Percentiles rank a stretch among this genome's conserved stretches.
phyloP scores from a whole-genome alignment of 2,329 filamentous ascomycete genomes.

The Alternaria angustiovoidea region DNA sequence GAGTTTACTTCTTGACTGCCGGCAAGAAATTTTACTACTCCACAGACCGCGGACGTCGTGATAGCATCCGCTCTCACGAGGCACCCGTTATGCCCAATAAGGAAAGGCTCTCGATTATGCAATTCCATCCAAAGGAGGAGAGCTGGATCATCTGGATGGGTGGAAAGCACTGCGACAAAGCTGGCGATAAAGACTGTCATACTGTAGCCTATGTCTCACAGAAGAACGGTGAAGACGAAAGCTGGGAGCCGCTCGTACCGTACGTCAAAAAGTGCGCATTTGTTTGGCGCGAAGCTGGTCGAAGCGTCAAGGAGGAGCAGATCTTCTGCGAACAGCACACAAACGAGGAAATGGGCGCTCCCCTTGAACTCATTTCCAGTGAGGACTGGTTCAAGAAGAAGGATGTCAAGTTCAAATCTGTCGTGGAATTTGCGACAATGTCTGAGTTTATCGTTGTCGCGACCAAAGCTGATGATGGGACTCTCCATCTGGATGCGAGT shows the following conservation, averaged over 20 bases:
- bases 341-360: constrained; percentile 69
- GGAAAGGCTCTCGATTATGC: constrained; percentile 63
- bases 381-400: constrained; percentile 79
- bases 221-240: constrained; percentile 72
- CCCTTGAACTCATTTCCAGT: constrained; percentile 76
- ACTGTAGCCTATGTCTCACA: constrained; percentile 77
- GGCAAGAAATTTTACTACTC: constrained; percentile 78
- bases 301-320: constrained; percentile 67
- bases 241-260: constrained; percentile 76
- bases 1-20: constrained; percentile 83
- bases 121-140: constrained; percentile 80
- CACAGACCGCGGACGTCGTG: constrained; percentile 70
- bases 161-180: constrained; percentile 69
- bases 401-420: constrained; percentile 70
- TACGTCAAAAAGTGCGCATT: constrained; percentile 88
- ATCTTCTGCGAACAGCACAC: constrained; percentile 70
- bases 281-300: constrained; percentile 69
- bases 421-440: constrained; percentile 92
- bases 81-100: constrained; percentile 69
- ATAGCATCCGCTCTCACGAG: constrained; percentile 76
- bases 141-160: constrained; percentile 96
- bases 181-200: constrained; percentile 67
- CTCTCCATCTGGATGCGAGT: constrained; percentile 80
- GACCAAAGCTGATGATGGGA: constrained; percentile 70
- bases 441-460: constrained; percentile 95